phyloP scores from a whole-genome alignment of 2,329 filamentous ascomycete species.

The Trichoderma breve region DNA sequence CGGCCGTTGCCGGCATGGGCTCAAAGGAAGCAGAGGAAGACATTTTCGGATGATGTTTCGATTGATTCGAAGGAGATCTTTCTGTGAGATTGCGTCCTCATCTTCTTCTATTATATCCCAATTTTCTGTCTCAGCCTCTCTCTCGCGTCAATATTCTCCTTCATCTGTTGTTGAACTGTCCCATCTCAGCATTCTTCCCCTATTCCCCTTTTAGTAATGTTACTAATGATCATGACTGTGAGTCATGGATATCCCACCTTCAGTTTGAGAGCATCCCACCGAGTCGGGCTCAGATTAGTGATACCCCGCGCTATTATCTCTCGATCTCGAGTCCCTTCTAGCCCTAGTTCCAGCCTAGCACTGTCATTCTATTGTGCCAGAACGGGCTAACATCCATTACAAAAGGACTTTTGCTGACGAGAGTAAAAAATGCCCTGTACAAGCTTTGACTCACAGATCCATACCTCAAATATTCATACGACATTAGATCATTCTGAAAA shows the following conservation, averaged over 20 bases:
- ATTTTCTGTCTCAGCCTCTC: not conserved
- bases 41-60: not conserved
- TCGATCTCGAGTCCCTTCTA: not conserved
- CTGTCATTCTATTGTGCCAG: not conserved
- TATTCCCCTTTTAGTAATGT: not conserved
- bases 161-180: not conserved
- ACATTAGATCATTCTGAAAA: not conserved
- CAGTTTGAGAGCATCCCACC: not conserved
- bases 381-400: not conserved
- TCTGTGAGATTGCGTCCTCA: not conserved
- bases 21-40: slow-evolving; percentile 15
- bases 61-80: not conserved
- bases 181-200: not conserved
- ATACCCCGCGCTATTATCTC: slow-evolving; percentile 2
- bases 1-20: slow-evolving; percentile 18
- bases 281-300: not conserved
- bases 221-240: slow-evolving; percentile 2
- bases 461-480: not conserved
- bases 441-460: slow-evolving; percentile 7
- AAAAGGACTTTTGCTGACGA: not conserved
- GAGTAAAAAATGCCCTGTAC: not conserved
- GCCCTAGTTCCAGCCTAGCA: not conserved
- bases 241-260: not conserved
- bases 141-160: not conserved
- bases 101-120: not conserved